Conservation (phyloP, 345 rosid genomes). For the Pugionium cornutum region DNA sequence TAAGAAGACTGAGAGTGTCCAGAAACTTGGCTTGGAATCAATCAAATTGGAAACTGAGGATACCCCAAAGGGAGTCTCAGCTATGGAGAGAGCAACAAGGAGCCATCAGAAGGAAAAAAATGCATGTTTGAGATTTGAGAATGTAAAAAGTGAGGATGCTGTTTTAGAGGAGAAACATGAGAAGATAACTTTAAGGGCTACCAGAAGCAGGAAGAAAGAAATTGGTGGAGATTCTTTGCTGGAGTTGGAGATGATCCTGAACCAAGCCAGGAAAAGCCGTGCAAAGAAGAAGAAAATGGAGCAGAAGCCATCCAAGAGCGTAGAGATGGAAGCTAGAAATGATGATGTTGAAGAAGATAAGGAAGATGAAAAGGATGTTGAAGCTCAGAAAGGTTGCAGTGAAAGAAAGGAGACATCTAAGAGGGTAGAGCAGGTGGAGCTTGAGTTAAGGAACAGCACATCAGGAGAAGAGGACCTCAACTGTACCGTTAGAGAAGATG, state of each 20-base stretch:
- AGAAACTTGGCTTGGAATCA: conserved; percentile 26
- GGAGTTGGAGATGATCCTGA: conserved; percentile 31
- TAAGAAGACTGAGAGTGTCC: conserved; percentile 27
- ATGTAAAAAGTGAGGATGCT: conserved; percentile 15
- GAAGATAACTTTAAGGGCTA: conserved; percentile 39
- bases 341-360: not conserved
- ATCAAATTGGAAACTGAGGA: conserved; percentile 34
- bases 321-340: not conserved
- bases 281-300: conserved; percentile 27
- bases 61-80: conserved; percentile 26
- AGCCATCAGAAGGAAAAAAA: conserved; percentile 26
- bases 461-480: conserved; percentile 14
- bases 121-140: conserved; percentile 2
- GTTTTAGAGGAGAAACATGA: conserved; percentile 8
- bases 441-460: not conserved
- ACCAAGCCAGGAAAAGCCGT: conserved; percentile 32
- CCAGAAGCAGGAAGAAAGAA: conserved; percentile 42
- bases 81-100: conserved; percentile 40
- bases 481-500: conserved; percentile 23
- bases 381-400: not conserved
- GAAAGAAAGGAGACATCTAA: conserved; percentile 14
- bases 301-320: conserved; percentile 7
- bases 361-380: no score
- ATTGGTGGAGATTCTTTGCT: conserved; percentile 33
- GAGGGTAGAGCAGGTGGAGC: conserved; percentile 29